Percentiles rank a stretch among this genome's conserved stretches.
Conservation (phyloP, 129 eudicot species). For the Helianthus tuberosus region DNA sequence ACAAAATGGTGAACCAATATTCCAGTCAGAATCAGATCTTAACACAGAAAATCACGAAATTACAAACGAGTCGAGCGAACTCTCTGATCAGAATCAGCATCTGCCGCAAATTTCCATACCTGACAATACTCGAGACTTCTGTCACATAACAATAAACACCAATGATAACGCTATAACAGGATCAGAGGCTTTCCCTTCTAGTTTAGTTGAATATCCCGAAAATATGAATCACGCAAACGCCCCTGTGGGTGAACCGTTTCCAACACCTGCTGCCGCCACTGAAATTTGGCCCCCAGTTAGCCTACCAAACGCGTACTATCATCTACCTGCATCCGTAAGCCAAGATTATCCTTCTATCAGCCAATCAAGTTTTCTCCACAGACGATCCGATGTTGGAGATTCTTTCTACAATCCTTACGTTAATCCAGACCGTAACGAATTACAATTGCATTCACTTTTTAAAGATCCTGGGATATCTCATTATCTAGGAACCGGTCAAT, state of each 20-base stretch:
- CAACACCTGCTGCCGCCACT: conserved; percentile 39
- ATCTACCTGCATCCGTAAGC: conserved; percentile 41
- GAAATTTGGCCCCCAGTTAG: conserved; percentile 60
- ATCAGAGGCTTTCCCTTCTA: conserved; percentile 33
- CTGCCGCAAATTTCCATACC: too few species aligned
- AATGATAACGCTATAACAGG: conserved; percentile 28
- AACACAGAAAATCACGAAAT: conserved; percentile 21
- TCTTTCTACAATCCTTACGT: conserved; percentile 56
- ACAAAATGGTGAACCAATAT: conserved; percentile 17
- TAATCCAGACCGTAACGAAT: conserved; percentile 56
- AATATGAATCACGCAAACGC: conserved; percentile 36
- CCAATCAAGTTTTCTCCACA: conserved; percentile 43
- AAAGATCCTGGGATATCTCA: conserved; percentile 49
- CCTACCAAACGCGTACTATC: conserved; percentile 49
- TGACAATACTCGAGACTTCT: conserved; percentile 21
- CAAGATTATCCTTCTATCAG: conserved; percentile 44
- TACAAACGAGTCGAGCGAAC: conserved; percentile 7
- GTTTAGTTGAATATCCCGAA: conserved; percentile 41
- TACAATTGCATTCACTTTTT: conserved; percentile 58
- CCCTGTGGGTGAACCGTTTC: conserved; percentile 38
- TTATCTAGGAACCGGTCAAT: conserved; percentile 49
- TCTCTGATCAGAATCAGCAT: conserved; percentile 21
- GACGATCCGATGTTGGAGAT: conserved; percentile 38
- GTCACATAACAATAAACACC: conserved; percentile 40
- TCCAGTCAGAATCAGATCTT: conserved; percentile 29